Evolutionary conservation across 805 yeast species (phyloP).

Genomic region (Metschnikowia dekortorum): DNA sequence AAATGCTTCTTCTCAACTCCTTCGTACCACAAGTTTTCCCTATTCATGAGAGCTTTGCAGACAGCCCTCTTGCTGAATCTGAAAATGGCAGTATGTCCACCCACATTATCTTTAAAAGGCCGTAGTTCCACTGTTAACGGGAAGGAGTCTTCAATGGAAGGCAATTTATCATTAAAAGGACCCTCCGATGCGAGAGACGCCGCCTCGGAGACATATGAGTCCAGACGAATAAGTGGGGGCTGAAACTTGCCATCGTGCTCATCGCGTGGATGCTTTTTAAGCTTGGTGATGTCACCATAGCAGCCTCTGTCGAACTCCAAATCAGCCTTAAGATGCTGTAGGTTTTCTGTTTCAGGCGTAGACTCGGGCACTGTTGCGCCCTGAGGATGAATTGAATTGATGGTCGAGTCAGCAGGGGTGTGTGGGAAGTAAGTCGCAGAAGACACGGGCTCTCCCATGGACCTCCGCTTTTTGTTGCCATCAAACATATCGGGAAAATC

Average conservation of each 20-base stretch:
- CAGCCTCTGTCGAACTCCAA: conserved; percentile 41
- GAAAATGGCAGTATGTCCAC: conserved; percentile 97
- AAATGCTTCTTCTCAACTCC: conserved; percentile 74
- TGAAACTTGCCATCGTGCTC: conserved; percentile 3
- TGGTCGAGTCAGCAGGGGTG: conserved; percentile 29
- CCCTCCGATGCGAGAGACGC: neutral
- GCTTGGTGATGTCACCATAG: conserved; percentile 28
- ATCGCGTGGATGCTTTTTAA: conserved; percentile 14
- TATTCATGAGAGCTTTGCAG: conserved; percentile 84
- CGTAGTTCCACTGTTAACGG: conserved; percentile 83
- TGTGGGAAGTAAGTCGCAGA: conserved; percentile 73
- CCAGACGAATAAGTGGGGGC: conserved; percentile 1
- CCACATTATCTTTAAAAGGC: conserved; percentile 91
- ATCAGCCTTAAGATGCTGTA: conserved; percentile 48
- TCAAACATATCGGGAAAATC: conserved; percentile 1
- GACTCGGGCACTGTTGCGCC: conserved; percentile 1
- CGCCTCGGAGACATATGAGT: neutral
- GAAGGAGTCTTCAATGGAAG: conserved; percentile 21
- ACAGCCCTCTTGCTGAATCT: conserved; percentile 88
- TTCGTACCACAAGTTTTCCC: conserved; percentile 92
- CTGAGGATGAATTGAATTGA: neutral
- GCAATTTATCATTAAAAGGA: neutral
- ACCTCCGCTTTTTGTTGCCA: conserved; percentile 2
- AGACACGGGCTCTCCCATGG: conserved; percentile 52
- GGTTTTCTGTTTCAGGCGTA: conserved; percentile 15